These are phyloP conservation scores for Stagonosporopsis chrysanthemi DNA, from an alignment of 2,329 filamentous ascomycete species.

Conservation along the genomic window DNA sequence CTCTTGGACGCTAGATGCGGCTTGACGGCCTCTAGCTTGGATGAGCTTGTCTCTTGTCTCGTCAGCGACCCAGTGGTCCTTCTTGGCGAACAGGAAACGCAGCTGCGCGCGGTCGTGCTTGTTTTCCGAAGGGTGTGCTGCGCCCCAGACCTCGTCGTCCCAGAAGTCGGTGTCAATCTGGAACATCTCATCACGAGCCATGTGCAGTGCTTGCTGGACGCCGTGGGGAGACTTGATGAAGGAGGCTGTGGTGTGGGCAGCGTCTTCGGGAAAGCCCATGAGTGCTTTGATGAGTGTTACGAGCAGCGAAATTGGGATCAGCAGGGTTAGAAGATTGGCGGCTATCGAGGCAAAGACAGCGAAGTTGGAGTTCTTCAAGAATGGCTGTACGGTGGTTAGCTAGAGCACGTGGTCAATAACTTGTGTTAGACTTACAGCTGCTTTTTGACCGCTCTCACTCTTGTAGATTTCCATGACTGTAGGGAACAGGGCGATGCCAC, in stretches of 20 bases:
- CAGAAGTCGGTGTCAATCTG: constrained; percentile 65
- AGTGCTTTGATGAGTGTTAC: constrained; percentile 52
- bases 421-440: constrained; percentile 44
- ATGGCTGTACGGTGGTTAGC: constrained; percentile 26
- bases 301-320: constrained; percentile 53
- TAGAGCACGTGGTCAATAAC: constrained; percentile 6
- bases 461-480: constrained; percentile 57
- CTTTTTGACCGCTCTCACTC: constrained; percentile 53
- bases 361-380: constrained; percentile 38
- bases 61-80: constrained; percentile 69
- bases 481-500: constrained; percentile 54
- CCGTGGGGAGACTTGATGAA: constrained; percentile 60
- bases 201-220: constrained; percentile 64
- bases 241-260: constrained; percentile 57
- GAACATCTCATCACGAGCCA: constrained; percentile 66
- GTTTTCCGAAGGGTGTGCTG: constrained; percentile 39
- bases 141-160: constrained; percentile 67
- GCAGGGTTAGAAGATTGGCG: constrained; percentile 52
- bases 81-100: constrained; percentile 65
- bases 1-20: constrained; percentile 11
- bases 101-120: constrained; percentile 54
- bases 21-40: constrained; percentile 46
- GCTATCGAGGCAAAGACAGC: constrained; percentile 44
- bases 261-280: constrained; percentile 54
- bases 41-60: constrained; percentile 65